These are phyloP conservation scores for Monilinia aucupariae DNA, from an alignment of 2,329 filamentous ascomycete species.

Conservation along the genomic window DNA sequence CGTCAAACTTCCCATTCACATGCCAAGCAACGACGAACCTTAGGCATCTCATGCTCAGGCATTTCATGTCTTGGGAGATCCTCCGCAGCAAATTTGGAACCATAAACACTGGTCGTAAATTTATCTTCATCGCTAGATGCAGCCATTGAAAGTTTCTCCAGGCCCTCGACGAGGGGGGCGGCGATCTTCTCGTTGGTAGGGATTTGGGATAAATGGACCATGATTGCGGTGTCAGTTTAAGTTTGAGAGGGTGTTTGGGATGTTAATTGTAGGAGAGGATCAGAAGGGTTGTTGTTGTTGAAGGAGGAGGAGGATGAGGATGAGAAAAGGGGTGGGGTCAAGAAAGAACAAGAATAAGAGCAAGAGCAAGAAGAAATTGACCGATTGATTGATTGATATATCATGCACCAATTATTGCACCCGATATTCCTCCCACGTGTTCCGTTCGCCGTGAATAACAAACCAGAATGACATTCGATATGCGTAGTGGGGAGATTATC, in stretches of 20 bases:
- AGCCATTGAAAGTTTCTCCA: slow-evolving; percentile 44
- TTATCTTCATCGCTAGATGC: slow-evolving; percentile 19
- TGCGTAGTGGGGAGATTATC: neutral
- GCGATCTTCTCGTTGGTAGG: slow-evolving; percentile 28
- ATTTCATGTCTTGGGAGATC: slow-evolving; percentile 81
- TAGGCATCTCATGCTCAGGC: slow-evolving; percentile 85
- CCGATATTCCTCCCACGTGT: too few relatives aligned
- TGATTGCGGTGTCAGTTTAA: slow-evolving; percentile 30
- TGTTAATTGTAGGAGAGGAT: too few relatives aligned
- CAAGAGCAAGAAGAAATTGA: neutral
- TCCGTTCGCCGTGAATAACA: neutral
- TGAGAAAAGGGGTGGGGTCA: neutral
- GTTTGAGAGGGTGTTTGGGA: too few relatives aligned
- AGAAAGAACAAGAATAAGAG: neutral
- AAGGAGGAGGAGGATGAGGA: neutral
- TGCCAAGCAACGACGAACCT: slow-evolving; percentile 26
- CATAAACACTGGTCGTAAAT: slow-evolving; percentile 59
- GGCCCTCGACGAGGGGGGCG: slow-evolving; percentile 36
- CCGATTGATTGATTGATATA: neutral
- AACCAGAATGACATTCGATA: too few relatives aligned
- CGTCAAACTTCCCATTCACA: too few relatives aligned
- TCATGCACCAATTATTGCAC: too few relatives aligned
- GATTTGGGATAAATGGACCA: slow-evolving; percentile 46
- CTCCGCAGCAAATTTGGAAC: slow-evolving; percentile 72
- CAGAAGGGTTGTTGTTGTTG: neutral